Evolutionary conservation across 106 monocot species (phyloP).

Genomic region (Platanthera zijinensis): DNA sequence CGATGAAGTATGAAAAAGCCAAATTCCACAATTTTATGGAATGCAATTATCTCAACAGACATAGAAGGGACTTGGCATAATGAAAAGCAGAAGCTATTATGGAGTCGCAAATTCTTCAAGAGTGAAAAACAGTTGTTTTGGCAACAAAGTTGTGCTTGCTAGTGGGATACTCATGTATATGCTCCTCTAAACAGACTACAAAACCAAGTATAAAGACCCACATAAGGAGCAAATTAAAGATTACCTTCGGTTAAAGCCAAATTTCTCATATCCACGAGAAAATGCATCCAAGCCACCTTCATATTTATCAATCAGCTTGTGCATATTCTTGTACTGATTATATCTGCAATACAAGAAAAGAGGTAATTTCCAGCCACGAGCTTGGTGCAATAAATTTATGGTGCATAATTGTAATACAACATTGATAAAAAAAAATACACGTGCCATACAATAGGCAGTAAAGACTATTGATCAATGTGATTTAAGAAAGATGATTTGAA

Average conservation of each 20-base stretch:
- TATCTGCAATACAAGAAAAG: constrained; percentile 39
- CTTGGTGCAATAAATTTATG: not conserved
- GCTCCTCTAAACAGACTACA: not conserved
- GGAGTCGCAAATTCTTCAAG: not conserved
- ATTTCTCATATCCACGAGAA: constrained; percentile 94
- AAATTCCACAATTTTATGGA: not conserved
- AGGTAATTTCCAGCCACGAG: not conserved
- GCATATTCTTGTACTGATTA: constrained; percentile 63
- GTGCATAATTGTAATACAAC: not conserved
- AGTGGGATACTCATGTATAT: not conserved
- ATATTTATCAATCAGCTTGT: constrained; percentile 65
- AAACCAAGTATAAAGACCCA: not conserved
- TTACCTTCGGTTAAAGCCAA: constrained; percentile 81
- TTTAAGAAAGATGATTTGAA: not conserved
- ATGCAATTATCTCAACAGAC: not conserved
- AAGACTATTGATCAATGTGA: not conserved
- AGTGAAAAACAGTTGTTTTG: too few species aligned
- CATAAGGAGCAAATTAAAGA: not conserved
- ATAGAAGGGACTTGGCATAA: not conserved
- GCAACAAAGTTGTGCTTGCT: too few species aligned
- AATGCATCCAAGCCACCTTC: constrained; percentile 94
- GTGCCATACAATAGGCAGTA: not conserved
- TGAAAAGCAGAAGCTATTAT: not conserved
- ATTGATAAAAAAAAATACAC: not conserved
- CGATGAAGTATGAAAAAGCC: not conserved